A percentile compares a stretch with the other conserved stretches of the same genome.
phyloP scores from a whole-genome alignment of 805 yeast genomes.

The Kodamaea restingae region DNA sequence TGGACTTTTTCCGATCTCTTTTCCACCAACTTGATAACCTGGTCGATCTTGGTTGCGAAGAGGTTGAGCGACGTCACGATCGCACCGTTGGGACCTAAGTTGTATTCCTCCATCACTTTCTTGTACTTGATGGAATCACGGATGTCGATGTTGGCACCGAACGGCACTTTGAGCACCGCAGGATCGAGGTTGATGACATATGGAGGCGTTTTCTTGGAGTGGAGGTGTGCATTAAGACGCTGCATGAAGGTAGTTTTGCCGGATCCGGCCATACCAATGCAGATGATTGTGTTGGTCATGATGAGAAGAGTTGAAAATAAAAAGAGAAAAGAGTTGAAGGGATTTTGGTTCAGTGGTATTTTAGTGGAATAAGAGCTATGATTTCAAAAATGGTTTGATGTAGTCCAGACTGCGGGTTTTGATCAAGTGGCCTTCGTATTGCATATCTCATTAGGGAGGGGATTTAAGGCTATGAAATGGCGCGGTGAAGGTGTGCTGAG shows the following conservation, averaged over 20 bases:
- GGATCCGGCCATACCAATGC: conserved; percentile 58
- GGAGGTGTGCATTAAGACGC: conserved; percentile 84
- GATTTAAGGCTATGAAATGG: no score
- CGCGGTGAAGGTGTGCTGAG: no score
- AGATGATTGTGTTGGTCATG: conserved; percentile 37
- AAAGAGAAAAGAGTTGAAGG: neutral
- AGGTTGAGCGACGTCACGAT: conserved; percentile 91
- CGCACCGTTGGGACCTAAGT: conserved; percentile 97
- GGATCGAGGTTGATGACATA: conserved; percentile 95
- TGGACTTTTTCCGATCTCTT: conserved; percentile 56
- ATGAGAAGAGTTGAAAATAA: neutral
- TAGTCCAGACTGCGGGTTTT: no score
- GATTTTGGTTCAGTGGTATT: no score
- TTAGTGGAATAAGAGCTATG: no score
- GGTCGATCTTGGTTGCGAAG: conserved; percentile 94
- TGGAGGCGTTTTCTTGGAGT: conserved; percentile 67
- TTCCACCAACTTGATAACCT: conserved; percentile 81
- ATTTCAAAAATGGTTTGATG: no score
- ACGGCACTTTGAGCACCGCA: conserved; percentile 92
- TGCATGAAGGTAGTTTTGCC: conserved; percentile 99
- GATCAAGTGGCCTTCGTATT: no score
- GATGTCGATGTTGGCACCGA: conserved; percentile 90
- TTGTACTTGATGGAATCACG: conserved; percentile 94
- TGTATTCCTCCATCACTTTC: conserved; percentile 94
- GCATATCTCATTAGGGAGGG: no score